phyloP scores from a whole-genome alignment of 176 grass and related monocot genomes.

The Secale cereale region DNA sequence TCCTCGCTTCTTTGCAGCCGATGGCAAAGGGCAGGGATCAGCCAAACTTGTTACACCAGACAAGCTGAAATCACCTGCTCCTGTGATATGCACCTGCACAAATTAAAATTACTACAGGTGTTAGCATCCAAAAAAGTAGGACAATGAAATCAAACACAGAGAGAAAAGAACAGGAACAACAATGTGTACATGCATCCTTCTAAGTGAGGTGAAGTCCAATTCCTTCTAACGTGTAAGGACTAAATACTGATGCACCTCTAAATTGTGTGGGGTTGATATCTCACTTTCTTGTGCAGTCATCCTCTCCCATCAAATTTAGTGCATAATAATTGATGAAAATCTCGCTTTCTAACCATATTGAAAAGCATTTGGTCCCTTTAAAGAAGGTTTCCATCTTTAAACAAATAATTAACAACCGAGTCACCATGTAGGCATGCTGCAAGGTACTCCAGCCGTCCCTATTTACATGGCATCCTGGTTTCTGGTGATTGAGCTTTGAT shows the following conservation, averaged over 20 bases:
- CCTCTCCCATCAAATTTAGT: not conserved
- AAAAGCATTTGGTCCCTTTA: constrained; percentile 14
- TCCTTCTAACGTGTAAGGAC: not conserved
- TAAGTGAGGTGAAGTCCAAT: not conserved
- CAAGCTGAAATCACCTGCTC: constrained; percentile 87
- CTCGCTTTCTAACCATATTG: not conserved
- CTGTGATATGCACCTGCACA: constrained; percentile 88
- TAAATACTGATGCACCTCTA: constrained; percentile 1
- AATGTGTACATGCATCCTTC: not conserved
- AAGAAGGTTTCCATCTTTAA: constrained; percentile 1
- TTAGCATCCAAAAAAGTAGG: constrained; percentile 24
- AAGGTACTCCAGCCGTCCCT: not conserved
- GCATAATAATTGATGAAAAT: not conserved
- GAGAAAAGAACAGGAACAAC: not conserved
- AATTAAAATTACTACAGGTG: constrained; percentile 9
- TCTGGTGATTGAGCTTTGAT: too few relatives aligned
- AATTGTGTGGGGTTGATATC: not conserved
- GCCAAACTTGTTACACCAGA: constrained; percentile 73
- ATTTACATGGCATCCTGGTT: too few relatives aligned
- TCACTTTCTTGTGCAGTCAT: not conserved
- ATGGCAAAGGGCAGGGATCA: constrained; percentile 96
- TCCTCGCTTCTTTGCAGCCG: constrained; percentile 91
- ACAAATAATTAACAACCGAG: not conserved
- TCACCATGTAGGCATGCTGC: not conserved
- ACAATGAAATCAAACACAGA: not conserved